Base-by-base conservation (phyloP, 2,329 filamentous ascomycete genomes). In the Aspergillus puulaauensis region DNA sequence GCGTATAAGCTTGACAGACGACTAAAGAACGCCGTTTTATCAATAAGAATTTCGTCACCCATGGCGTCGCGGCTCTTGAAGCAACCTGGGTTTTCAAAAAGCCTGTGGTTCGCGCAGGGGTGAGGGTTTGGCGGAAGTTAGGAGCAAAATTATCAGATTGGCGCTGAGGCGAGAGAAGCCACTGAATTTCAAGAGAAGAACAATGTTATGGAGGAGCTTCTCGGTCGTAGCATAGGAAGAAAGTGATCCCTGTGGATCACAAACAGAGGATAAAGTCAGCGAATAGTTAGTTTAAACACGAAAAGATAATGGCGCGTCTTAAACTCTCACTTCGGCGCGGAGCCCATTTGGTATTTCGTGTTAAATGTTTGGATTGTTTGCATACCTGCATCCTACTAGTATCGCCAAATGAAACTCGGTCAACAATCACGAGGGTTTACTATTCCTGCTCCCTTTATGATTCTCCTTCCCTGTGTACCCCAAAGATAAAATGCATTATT, bases 11-110 rank as follows among this genome's bases (percentile, higher is more conserved):
- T 88, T 66, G 88, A 88, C 66, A 98, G 84, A 73, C 95, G 93
- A 80, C 95, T 93, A 77, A 96, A 93, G 81, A 99, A 99, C 75
- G 87, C 82, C 77, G 89, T 88, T 80, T 89, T 90, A 82, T 98
- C 93, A 81, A 99, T 97, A 80, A 90, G 91, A 80, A 99, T 96
- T 78, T 96, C 90, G 71, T 88, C 86, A 67, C 83, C 83, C 86
- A 88, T 88, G 50, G 46, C 69, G 64, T 53, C 31, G 51, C 54
- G 48, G 43, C 59, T 53, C 48, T 51, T 52, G 54, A 60, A 61
- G 59, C 52, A 45, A 52, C 40, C 21, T 15, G 19, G 39, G 39
- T 9, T 50, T 39, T 58, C 46, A 46, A 49, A 31, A 45, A 27
- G 49, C 55, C 43, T 35, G 51, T 23, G 19, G 37, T 43, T 53